Evolutionary conservation across 2,329 filamentous ascomycete genomes (phyloP), one percentile per base, ranked within the genome.

Genomic region (Akanthomyces uredinophilus): DNA sequence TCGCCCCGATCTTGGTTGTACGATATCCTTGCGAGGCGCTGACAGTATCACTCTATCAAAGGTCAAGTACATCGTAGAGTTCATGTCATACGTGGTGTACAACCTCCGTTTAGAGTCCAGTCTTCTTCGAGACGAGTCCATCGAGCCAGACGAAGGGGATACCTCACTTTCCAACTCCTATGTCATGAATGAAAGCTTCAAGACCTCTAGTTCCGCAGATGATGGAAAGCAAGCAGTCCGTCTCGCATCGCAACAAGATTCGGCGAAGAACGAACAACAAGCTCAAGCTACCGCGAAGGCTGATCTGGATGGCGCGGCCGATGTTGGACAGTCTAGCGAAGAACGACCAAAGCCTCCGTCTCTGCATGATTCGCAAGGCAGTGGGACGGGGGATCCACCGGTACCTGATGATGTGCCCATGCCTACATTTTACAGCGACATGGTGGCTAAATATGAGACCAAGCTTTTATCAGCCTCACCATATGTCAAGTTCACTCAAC

Each of bases 21-120:
- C 95, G 0, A 96, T 99, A 68, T 91, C 92, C 14, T 79, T 99
- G 24, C 87, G 95, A 51, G 95, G 95, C 1, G 91, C 89, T 4
- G 87, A 89, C 63, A 87, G 87, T 35, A 78, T 84, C 53, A 81
- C 87, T 0, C 81, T 99, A 20, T 80, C 86, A 1, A 90, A 87
- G 68, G 87, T 99, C 74, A 99, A 99, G 76, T 85, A 87, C 58
- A 95, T 99, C 67, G 95, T 94, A 13, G 95, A 99, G 72, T 98
- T 99, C 71, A 97, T 99, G 94, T 90, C 96, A 43, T 99, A 98
- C 68, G 96, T 99, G 22, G 93, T 98, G 14, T 99, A 99, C 76
- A 99, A 97, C 69, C 81, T 99, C 59, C 96, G 96, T 71, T 82
- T 99, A 16, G 95, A 99, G 75, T 96, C 95, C 1, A 96, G 91